Conservation (phyloP, 192 early-diverging fungal genomes). For the Haplosporangium gracile region DNA sequence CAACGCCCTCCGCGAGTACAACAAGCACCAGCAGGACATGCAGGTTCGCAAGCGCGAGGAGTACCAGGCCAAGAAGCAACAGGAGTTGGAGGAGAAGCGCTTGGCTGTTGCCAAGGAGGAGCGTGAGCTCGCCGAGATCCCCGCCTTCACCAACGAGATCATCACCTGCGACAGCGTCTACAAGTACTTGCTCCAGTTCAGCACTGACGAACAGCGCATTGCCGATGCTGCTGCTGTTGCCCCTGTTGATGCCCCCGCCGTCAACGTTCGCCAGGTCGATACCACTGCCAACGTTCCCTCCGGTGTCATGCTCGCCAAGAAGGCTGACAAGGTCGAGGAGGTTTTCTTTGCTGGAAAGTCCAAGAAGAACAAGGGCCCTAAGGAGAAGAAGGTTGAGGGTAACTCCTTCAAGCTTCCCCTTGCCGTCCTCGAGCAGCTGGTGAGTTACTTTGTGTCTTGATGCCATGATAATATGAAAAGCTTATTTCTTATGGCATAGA, state of each 20-base stretch:
- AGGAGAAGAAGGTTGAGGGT: slow-evolving; percentile 57
- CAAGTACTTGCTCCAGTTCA: slow-evolving; percentile 72
- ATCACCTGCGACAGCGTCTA: slow-evolving; percentile 85
- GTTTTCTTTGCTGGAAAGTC: slow-evolving; percentile 82
- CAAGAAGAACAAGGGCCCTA: slow-evolving; percentile 71
- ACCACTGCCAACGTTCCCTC: slow-evolving; percentile 73
- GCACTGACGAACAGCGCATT: slow-evolving; percentile 57
- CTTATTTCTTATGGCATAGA: neutral
- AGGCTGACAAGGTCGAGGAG: slow-evolving; percentile 81
- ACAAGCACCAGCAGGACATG: slow-evolving; percentile 76
- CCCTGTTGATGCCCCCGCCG: slow-evolving; percentile 56
- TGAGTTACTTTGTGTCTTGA: slow-evolving; percentile 37
- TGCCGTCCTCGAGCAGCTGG: slow-evolving; percentile 84
- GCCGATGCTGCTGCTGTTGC: slow-evolving; percentile 44
- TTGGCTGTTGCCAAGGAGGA: slow-evolving; percentile 78
- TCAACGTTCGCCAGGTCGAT: slow-evolving; percentile 70
- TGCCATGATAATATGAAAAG: too few species aligned
- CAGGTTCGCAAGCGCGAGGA: slow-evolving; percentile 75
- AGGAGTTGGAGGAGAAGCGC: slow-evolving; percentile 77
- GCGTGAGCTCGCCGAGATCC: slow-evolving; percentile 88
- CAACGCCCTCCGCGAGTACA: slow-evolving; percentile 80
- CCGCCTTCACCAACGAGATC: slow-evolving; percentile 91
- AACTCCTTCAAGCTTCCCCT: slow-evolving; percentile 78
- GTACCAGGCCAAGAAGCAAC: slow-evolving; percentile 75
- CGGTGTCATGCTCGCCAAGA: slow-evolving; percentile 84